Evolutionary conservation across 371 early-diverging fungal species (phyloP), one percentile per base, ranked within the genome.

Genomic region (Mortierella sp.): DNA sequence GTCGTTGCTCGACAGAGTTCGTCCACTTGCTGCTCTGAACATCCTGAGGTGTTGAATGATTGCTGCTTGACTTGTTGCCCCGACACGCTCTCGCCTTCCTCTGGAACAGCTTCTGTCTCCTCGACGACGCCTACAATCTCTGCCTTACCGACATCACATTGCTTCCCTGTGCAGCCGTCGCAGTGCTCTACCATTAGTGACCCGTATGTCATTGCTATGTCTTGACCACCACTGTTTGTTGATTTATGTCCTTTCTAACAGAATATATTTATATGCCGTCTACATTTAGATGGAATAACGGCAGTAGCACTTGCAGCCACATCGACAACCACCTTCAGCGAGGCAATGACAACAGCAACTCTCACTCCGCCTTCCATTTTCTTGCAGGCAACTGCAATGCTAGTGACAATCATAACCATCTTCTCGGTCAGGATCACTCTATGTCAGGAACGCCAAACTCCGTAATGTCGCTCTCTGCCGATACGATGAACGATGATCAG

Each of bases 21-120:
- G 54, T 22, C 83, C 22, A 73, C 70, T 20, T 81, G 83, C 26
- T 81, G 83, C 61, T 28, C 83, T 14, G 83, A 81, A 43, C 83
- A 81, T 24, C 81, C 81, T 1, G 83, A 81, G 40, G 77, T 76
- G 28, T 24, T 73, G 39, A 68, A 81, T 30, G 76, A 81, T 26
- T 81, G 83, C 45, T 81, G 83, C 63, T 64, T 62, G 20, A 81
- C 76, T 37, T 81, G 83, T 43, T 81, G 83, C 43, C 83, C 83
- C 30, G 83, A 81, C 40, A 68, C 73, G 0, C 40, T 62, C 52
- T 61, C 72, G 2, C 52, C 66, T n/a, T 58, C 73, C 35, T 51
- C 79, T 26, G 60, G 60, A 20, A 66, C 75, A 10, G 24, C 67
- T 12, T 66, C 76, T 1, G 68, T 52, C 37, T 64, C 80, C 10